Evolutionary conservation across 345 rosid species (phyloP).

Genomic region (Laguncularia racemosa): DNA sequence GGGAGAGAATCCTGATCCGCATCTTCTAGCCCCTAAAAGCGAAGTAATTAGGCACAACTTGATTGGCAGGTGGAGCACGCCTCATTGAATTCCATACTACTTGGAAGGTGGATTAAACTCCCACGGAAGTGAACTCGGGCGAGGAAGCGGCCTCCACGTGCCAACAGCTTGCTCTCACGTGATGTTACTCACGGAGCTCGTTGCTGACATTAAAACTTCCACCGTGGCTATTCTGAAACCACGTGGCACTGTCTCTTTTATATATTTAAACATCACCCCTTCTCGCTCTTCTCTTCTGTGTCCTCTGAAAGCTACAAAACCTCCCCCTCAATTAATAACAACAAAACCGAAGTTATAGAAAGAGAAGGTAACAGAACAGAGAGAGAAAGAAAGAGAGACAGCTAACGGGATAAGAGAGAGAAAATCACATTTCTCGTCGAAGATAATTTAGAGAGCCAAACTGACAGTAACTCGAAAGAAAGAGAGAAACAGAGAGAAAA

Average conservation of each 20-base stretch:
- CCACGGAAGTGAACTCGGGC: not conserved
- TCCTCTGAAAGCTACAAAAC: not conserved
- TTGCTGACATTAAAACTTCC: slow-evolving; percentile 35
- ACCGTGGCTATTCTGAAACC: slow-evolving; percentile 32
- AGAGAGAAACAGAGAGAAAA: no score
- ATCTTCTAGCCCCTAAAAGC: no score
- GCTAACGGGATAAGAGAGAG: slow-evolving; percentile 5
- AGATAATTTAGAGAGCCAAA: no score
- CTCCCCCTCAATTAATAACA: not conserved
- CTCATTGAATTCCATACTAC: not conserved
- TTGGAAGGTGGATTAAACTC: not conserved
- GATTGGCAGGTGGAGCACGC: not conserved
- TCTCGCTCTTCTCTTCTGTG: slow-evolving; percentile 12
- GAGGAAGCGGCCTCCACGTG: slow-evolving; percentile 13
- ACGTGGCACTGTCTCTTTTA: slow-evolving; percentile 38
- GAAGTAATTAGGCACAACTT: no score
- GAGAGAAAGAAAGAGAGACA: no score
- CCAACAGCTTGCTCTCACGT: slow-evolving; percentile 25
- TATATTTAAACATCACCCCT: slow-evolving; percentile 18
- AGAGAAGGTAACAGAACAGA: not conserved
- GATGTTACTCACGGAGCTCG: slow-evolving; percentile 7
- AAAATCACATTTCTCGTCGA: no score
- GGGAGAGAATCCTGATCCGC: no score
- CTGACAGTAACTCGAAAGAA: no score
- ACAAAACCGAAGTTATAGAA: not conserved